Base-by-base conservation (phyloP, 371 early-diverging fungal species). In the Mucor indicus region DNA sequence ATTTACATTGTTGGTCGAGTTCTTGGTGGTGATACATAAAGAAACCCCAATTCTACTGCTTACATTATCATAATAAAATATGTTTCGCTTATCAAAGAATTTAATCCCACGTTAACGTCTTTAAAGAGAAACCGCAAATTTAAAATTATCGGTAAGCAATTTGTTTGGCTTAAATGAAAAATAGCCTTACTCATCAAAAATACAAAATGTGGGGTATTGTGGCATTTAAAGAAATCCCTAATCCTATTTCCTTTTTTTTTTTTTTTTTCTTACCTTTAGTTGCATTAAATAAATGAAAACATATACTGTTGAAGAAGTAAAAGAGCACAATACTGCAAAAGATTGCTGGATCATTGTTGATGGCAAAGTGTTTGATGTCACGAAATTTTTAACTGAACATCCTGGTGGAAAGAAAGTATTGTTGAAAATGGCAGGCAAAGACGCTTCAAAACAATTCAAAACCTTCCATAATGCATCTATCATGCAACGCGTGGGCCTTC, bases 361-460 rank as follows among this genome's bases (percentile, higher is more conserved):
- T 40, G 91, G 48, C 43, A 67, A 77, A 48, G 86, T 91, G 12
- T 92, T 87, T 58, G 91, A 92, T 62, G 75, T 91, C 10, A 85
- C 90, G 20, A 68, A 79, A 48, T 95, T 91, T 60, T 50, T 90
- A 53, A 72, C 72, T 27, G 79, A 84, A 25, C 95, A 94, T 59
- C 95, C 74, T 30, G 74, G 72, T 27, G 74, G 74, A 22, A 73
- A 79, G 60, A 79, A 89, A 64, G 81, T 91, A 37, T 62, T 90
- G 5, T 48, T 89, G 22, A 87, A 86, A 64, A 84, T 84, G 15
- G 90, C 87, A 24, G 96, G 96, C 38, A 79, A 62, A 10, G 94
- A 95, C 64, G 93, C 93, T 25, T 77, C 90, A 31, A 88, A 91
- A 62, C 89, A 91, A 64, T 95, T 95, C 61, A 83, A 89, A 40